Evolutionary conservation across 768 basidiomycete genomes (phyloP).

Genomic region (Suillus americanus): DNA sequence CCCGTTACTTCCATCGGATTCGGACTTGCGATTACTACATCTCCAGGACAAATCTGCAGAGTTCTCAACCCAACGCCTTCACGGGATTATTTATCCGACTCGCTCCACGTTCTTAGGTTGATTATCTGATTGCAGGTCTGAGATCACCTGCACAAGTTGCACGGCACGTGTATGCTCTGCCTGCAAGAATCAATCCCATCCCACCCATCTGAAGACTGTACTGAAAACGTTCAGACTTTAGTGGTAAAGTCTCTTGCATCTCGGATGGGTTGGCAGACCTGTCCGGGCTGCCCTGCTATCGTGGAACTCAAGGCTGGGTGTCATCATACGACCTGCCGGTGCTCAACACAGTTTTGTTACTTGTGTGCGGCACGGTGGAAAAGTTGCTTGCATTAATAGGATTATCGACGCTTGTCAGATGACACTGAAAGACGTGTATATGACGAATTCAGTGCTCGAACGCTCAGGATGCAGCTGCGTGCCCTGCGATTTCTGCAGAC

Average conservation of each 20-base stretch:
- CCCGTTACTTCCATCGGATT: slow-evolving; percentile 25
- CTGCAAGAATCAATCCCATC: no score
- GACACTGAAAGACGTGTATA: slow-evolving; percentile 24
- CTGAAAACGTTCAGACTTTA: no score
- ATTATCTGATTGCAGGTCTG: no score
- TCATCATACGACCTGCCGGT: slow-evolving; percentile 62
- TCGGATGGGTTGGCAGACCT: no score
- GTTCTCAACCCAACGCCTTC: slow-evolving; percentile 40
- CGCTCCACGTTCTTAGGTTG: no score
- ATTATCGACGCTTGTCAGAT: slow-evolving; percentile 41
- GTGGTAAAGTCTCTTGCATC: no score
- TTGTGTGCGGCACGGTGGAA: slow-evolving; percentile 64
- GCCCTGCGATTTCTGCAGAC: slow-evolving; percentile 10
- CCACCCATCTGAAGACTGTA: no score
- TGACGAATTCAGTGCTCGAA: slow-evolving; percentile 21
- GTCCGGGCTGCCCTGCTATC: slow-evolving; percentile 55
- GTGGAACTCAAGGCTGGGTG: slow-evolving; percentile 59
- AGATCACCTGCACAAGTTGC: no score
- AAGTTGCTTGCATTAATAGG: slow-evolving; percentile 62
- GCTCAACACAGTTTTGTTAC: slow-evolving; percentile 58
- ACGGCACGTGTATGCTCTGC: no score
- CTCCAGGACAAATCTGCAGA: slow-evolving; percentile 47
- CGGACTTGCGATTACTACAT: slow-evolving; percentile 18
- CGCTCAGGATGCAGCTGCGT: slow-evolving; percentile 1
- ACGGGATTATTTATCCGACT: no score